A percentile compares a stretch with the other conserved stretches of the same genome.
Conservation (phyloP, 345 rosid species). For the Boechera retrofracta region DNA sequence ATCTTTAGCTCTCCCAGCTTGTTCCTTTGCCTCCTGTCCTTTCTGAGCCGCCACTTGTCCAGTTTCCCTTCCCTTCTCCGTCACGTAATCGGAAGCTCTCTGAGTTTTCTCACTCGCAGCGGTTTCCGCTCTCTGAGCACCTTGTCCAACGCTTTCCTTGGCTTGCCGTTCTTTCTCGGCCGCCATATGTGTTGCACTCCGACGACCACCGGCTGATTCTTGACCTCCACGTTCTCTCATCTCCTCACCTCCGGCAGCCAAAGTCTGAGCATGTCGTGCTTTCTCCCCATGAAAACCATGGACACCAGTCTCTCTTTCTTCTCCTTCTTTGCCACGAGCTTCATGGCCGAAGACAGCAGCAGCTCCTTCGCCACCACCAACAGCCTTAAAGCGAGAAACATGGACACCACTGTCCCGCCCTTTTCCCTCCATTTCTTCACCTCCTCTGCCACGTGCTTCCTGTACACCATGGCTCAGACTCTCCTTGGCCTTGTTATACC, state of each 20-base stretch:
- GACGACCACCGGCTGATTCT: conserved; percentile 24
- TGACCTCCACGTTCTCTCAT: conserved; percentile 29
- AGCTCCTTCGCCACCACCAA: conserved; percentile 29
- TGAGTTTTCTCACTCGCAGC: conserved; percentile 34
- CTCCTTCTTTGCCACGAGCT: conserved; percentile 29
- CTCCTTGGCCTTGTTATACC: conserved; percentile 58
- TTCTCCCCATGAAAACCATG: conserved; percentile 25
- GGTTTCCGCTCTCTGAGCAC: conserved; percentile 37
- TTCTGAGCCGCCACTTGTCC: conserved; percentile 28
- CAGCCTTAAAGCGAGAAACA: conserved; percentile 25
- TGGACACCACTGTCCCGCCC: conserved; percentile 32
- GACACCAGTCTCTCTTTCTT: conserved; percentile 7
- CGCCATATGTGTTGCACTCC: not conserved
- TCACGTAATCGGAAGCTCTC: conserved; percentile 31
- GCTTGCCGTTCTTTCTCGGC: conserved; percentile 38
- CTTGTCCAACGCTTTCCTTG: conserved; percentile 42
- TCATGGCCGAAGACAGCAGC: conserved; percentile 21
- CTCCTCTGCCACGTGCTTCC: conserved; percentile 15
- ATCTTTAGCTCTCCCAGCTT: conserved; percentile 42
- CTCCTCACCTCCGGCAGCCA: conserved; percentile 34
- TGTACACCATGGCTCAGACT: conserved; percentile 38
- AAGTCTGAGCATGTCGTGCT: conserved; percentile 28
- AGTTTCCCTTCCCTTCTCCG: conserved; percentile 52
- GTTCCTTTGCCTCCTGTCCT: conserved; percentile 43
- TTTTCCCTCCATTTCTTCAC: conserved; percentile 21